Evolutionary conservation across 495 filamentous ascomycete genomes (phyloP).

Genomic region (Trichoderma asperelloides): DNA sequence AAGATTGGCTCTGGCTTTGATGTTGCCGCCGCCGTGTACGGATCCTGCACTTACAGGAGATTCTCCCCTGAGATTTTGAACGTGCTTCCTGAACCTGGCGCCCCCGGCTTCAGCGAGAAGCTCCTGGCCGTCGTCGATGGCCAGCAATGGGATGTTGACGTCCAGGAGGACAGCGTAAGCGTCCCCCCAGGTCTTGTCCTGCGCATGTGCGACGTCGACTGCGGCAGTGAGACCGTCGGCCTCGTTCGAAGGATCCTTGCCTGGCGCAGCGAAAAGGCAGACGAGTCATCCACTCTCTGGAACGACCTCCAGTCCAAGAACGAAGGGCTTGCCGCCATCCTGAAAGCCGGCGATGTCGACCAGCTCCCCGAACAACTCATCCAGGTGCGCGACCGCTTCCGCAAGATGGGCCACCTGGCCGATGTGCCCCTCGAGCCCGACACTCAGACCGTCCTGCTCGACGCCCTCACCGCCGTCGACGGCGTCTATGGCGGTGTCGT

Average conservation of each 20-base stretch:
- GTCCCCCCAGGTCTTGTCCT: conserved; percentile 68
- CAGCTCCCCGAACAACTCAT: conserved; percentile 30
- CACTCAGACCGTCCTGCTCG: conserved; percentile 74
- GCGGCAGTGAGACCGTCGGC: conserved; percentile 82
- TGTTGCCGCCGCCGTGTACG: conserved; percentile 87
- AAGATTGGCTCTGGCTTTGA: conserved; percentile 96
- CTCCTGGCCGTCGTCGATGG: conserved; percentile 57
- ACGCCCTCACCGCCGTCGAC: conserved; percentile 58
- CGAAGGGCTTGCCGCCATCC: conserved; percentile 55
- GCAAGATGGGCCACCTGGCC: conserved; percentile 63
- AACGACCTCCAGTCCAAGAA: conserved; percentile 63
- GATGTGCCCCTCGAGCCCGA: conserved; percentile 86
- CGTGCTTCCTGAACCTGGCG: conserved; percentile 52
- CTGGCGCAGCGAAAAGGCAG: conserved; percentile 63
- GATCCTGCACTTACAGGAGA: conserved; percentile 79
- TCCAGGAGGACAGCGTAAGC: conserved; percentile 55
- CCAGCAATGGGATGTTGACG: conserved; percentile 66
- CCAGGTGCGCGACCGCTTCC: conserved; percentile 45
- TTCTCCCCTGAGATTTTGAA: conserved; percentile 76
- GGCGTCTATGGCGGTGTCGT: conserved; percentile 90
- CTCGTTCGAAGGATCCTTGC: conserved; percentile 88
- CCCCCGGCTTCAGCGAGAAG: conserved; percentile 53
- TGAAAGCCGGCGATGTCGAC: conserved; percentile 37
- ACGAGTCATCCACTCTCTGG: conserved; percentile 65
- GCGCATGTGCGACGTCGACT: conserved; percentile 92